Evolutionary conservation across 2,329 filamentous ascomycete genomes (phyloP).

Genomic region (Thyridium curvatum): DNA sequence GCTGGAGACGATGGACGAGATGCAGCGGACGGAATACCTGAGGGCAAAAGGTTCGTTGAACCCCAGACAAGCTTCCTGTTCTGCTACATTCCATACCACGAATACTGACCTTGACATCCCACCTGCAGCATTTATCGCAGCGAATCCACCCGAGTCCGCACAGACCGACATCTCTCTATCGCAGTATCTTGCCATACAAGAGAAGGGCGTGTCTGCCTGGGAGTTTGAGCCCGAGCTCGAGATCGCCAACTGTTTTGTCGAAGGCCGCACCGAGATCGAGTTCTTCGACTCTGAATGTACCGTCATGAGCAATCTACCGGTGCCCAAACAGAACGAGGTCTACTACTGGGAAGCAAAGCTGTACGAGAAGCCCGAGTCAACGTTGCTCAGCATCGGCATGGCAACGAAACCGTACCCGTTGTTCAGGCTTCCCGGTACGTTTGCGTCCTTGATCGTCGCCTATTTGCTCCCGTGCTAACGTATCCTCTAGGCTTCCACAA

Average conservation of each 20-base stretch:
- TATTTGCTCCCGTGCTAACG: neutral
- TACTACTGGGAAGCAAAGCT: slow-evolving; percentile 99
- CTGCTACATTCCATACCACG: neutral
- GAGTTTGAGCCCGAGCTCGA: slow-evolving; percentile 99
- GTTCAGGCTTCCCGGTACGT: slow-evolving; percentile 83
- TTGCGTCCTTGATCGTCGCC: slow-evolving; percentile 2
- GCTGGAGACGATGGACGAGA: slow-evolving; percentile 90
- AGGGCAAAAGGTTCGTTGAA: slow-evolving; percentile 76
- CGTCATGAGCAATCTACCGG: slow-evolving; percentile 91
- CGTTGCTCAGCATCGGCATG: slow-evolving; percentile 84
- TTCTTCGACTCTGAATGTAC: slow-evolving; percentile 98
- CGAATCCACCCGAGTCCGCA: slow-evolving; percentile 88
- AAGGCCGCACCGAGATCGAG: slow-evolving; percentile 92
- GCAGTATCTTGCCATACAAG: slow-evolving; percentile 95
- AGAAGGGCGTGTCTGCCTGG: slow-evolving; percentile 99
- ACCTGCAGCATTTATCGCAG: slow-evolving; percentile 76
- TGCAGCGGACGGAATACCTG: slow-evolving; percentile 83
- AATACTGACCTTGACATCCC: neutral
- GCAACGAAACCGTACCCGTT: slow-evolving; percentile 95
- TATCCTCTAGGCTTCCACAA: slow-evolving; percentile 73
- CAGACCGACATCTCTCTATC: slow-evolving; percentile 97
- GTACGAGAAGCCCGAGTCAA: slow-evolving; percentile 91
- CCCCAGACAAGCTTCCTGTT: slow-evolving; percentile 2
- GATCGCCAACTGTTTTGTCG: slow-evolving; percentile 98
- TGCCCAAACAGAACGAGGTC: slow-evolving; percentile 97